Evolutionary conservation across 2,329 filamentous ascomycete genomes (phyloP), one percentile per base, ranked within the genome.

Genomic region (Cladosporium phlei): DNA sequence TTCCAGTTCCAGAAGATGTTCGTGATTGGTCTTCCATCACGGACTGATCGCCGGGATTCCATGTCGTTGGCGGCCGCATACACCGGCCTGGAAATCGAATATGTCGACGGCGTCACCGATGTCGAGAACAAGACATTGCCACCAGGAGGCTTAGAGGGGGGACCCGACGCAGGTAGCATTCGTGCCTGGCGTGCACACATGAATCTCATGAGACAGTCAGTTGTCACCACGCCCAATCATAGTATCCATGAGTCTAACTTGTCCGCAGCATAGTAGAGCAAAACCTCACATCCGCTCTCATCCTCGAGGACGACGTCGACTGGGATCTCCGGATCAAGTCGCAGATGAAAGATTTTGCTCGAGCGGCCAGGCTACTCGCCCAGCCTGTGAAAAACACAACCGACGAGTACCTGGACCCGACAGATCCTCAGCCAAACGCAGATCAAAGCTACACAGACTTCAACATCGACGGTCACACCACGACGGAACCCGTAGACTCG

Each of bases 1-100:
- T n/a, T n/a, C n/a, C 43, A 61, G 75, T 79, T 79, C 51, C 64
- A 74, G 25, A 67, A 74, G 43, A 72, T 79, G 12, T 69, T 78
- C 51, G 73, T 75, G 19, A 68, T 80, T 37, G 76, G 73, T 37
- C 66, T 79, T 5, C 72, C 74, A 1, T 66, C 66, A 16, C 63
- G 76, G 3, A 72, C 68, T 17, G 77, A 80, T 52, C 69, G 75
- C 8, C 68, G 73, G 33, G 74, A 79, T 61, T 65, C 70, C 2
- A 69, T 79, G 55, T 63, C 67, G 1, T 61, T 77, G 5, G 70
- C 72, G 2, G 72, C 73, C 2, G 67, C 69, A 1, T 64, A 75
- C 5, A 74, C 65, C 19, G 66, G 67, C 10, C 55, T 79, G 6
- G 55, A 66, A 0, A 55, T 78, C 21, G 67, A 69, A 1, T 78